Base-by-base conservation (phyloP, 345 rosid genomes). In the Psidium guajava region DNA sequence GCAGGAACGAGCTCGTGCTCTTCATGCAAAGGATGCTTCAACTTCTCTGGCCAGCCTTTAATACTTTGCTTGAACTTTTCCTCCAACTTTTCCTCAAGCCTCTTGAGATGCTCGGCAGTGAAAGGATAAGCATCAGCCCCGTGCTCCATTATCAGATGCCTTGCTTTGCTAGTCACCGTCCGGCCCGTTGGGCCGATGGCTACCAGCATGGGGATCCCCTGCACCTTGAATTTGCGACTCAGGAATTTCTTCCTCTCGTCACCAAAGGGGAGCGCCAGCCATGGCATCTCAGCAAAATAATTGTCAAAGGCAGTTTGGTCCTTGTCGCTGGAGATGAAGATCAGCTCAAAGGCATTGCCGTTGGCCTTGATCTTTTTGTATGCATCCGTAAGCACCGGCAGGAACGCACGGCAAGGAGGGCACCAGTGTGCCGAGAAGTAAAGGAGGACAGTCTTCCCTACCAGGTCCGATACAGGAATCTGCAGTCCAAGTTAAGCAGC, bases 11-110 rank as follows among this genome's bases (percentile, higher is more conserved):
- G 92, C 85, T 94, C 94, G 25, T 96, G 96, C 85, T 93, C 90
- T 86, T 89, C 94, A 14, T 95, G 96, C 61, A 89, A 93, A 47
- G 82, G 91, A 87, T 91, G 88, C 88, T 92, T 93, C 88, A 95
- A 82, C 83, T 92, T 94, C 92, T 88, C 86, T 54, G 98, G 96
- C 96, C 96, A 94, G 81, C 90, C 93, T 89, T 96, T 93, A 14
- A 94, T 91, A 92, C 89, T 91, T 86, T 93, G 93, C 21, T 84
- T 88, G n/a, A 86, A 88, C 82, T 89, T 83, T 32, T 54, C 36
- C 36, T 36, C 36, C 24, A 86, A 88, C 82, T 89, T 83, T 32
- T 54, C 87, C 20, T 89, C 91, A 1, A 89, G 20, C 82, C 87
- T 84, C 84, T 84, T 85, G 61, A 85, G 54, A n/a, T 73, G 87